Base-by-base conservation (phyloP, 148 eudicot species). In the Chenopodium suecicum region DNA sequence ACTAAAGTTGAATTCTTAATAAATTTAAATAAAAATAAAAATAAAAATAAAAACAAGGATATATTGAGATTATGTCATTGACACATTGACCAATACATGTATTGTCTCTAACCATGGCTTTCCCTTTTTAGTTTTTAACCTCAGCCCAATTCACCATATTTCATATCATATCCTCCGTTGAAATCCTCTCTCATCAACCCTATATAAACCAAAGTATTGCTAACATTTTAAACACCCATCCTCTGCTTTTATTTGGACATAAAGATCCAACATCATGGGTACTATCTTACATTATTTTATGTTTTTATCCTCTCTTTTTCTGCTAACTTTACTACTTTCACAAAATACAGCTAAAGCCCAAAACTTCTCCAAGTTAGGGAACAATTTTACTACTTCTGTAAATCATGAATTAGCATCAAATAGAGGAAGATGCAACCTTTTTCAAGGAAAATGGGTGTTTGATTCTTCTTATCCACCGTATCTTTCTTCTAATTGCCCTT, bases 381-480 rank as follows among this genome's bases (percentile, higher is more conserved):
- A 77, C 41, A 79, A 47, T 41, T 7, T 11, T 7, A 56, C 75
- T 32, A 58, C 64, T 68, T 73, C 41, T 41, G 4, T 76, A 54
- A 67, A 11, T 67, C 60, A 54, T 54, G 70, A 81, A 23, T 46
- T 77, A 62, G 44, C 56, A 81, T 11, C n/a, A 9, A 80, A 29
- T 29, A 41, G 50, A n/a, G 74, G 34, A 64, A 84, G 84, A 14
- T 96, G 98, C 84, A 88, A 94, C 74, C 73, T 84, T 44, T 94
- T 91, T 83, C 77, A 80, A 27, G 99, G 99, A n/a, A 91, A 89
- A 90, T 96, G 99, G 99, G 94, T 96, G 2, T 90, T 85, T 62
- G 99, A 94, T 83, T 23, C 89, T 79, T 88, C 95, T 60, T 94
- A 92, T 72, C 99, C 99, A 46, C 91, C 85, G 20, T 96, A 96